Conservation (phyloP, 768 basidiomycete species). For the Tricholoma sp. region DNA sequence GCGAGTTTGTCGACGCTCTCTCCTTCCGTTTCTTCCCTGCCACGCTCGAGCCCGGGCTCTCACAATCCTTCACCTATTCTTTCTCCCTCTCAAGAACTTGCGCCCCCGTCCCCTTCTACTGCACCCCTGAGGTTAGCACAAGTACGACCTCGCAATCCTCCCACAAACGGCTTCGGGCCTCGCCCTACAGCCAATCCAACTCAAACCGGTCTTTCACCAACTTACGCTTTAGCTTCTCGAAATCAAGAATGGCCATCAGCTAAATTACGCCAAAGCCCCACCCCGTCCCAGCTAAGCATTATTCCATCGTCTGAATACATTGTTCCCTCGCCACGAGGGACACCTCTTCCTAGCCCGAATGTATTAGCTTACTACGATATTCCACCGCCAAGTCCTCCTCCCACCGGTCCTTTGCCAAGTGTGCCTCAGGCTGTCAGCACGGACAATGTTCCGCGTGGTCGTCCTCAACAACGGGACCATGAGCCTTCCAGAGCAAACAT, state of each 20-base stretch:
- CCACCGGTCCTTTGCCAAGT: constrained; percentile 37
- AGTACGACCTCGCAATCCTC: constrained; percentile 15
- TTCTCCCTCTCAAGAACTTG: constrained; percentile 3
- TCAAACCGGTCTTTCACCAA: constrained; percentile 1
- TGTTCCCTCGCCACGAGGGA: constrained; percentile 26
- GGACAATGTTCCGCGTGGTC: background rate
- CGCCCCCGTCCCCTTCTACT: constrained; percentile 4
- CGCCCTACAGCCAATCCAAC: constrained; percentile 5
- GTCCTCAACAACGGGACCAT: background rate
- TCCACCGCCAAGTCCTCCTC: constrained; percentile 49
- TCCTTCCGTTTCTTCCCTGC: background rate
- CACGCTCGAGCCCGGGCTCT: constrained; percentile 12
- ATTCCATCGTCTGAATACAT: constrained; percentile 26
- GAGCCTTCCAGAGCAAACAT: background rate
- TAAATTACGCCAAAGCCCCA: background rate
- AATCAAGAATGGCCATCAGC: background rate
- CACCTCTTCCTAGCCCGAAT: constrained; percentile 28
- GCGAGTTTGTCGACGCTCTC: background rate
- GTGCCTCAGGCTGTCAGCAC: constrained; percentile 14
- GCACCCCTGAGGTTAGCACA: constrained; percentile 11
- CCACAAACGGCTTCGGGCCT: constrained; percentile 15
- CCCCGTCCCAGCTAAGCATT: constrained; percentile 12
- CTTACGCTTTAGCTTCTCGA: background rate
- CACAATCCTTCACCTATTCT: constrained; percentile 12
- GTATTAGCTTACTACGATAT: constrained; percentile 43